A percentile compares a stretch with the other conserved stretches of the same genome.
phyloP scores from a whole-genome alignment of 2,329 filamentous ascomycete species.

The Clonostachys rhizophaga region DNA sequence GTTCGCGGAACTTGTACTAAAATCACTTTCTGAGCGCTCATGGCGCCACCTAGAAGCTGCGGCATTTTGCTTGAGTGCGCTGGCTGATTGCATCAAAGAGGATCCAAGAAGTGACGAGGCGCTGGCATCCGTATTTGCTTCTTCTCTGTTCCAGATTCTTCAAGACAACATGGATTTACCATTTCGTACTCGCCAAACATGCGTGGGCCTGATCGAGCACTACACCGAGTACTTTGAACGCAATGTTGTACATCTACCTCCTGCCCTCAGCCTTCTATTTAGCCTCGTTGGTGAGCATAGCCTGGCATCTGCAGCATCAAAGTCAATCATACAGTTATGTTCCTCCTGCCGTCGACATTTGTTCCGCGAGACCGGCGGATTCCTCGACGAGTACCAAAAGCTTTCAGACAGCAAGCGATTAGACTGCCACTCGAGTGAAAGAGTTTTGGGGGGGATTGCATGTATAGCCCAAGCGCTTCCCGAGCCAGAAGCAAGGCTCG shows the following conservation, averaged over 20 bases:
- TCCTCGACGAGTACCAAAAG: constrained; percentile 67
- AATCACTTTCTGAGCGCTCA: constrained; percentile 38
- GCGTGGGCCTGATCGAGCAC: constrained; percentile 64
- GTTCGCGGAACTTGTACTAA: constrained; percentile 51
- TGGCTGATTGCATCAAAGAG: constrained; percentile 62
- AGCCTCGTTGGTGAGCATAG: constrained; percentile 57
- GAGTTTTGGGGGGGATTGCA: constrained; percentile 68
- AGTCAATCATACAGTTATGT: constrained; percentile 69
- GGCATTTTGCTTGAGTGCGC: constrained; percentile 58
- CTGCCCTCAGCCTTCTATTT: constrained; percentile 72
- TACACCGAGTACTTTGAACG: constrained; percentile 75
- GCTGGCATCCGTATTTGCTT: constrained; percentile 57
- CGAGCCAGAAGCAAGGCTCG: constrained; percentile 47
- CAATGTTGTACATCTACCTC: constrained; percentile 61
- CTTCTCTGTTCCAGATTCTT: constrained; percentile 51
- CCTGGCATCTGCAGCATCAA: constrained; percentile 65
- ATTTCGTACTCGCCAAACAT: constrained; percentile 57
- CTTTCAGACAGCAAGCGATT: constrained; percentile 49
- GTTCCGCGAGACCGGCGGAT: constrained; percentile 61
- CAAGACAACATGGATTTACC: constrained; percentile 49
- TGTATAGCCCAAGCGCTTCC: constrained; percentile 70
- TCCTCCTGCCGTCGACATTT: constrained; percentile 69
- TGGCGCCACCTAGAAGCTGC: constrained; percentile 60
- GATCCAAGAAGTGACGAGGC: constrained; percentile 52
- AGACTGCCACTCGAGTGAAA: constrained; percentile 67